Evolutionary conservation across 2,329 filamentous ascomycete genomes (phyloP).

Genomic region (Fusarium citri): DNA sequence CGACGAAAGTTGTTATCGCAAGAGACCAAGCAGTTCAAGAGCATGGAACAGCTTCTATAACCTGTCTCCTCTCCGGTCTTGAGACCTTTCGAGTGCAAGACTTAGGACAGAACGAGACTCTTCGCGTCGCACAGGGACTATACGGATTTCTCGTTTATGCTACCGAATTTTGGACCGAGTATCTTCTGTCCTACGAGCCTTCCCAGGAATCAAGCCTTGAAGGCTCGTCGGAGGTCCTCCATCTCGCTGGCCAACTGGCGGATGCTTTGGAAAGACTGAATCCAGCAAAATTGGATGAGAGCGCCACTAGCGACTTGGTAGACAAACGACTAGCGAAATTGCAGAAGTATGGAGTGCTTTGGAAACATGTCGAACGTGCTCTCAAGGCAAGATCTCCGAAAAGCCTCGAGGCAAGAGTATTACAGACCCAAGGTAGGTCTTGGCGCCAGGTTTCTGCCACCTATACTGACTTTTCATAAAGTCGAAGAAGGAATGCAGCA

Average conservation of each 20-base stretch:
- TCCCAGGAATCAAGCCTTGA: accelerated
- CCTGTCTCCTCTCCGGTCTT: conserved; percentile 25
- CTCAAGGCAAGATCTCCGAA: conserved; percentile 8
- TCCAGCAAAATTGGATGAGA: accelerated
- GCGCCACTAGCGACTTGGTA: accelerated
- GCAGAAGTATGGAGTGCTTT: background rate
- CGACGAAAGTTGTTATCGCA: background rate
- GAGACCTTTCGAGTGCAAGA: background rate
- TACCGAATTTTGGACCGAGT: conserved; percentile 28
- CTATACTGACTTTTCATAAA: background rate
- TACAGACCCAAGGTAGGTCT: background rate
- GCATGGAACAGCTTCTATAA: background rate
- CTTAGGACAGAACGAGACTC: background rate
- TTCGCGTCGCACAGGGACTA: conserved; percentile 9
- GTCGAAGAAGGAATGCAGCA: background rate
- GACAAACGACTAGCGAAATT: conserved; percentile 4
- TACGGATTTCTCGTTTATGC: conserved; percentile 31
- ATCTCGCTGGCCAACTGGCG: conserved; percentile 3
- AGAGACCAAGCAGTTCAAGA: conserved; percentile 1
- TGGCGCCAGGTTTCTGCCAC: accelerated
- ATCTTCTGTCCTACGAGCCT: background rate
- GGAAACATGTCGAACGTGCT: background rate
- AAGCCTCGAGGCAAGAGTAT: background rate
- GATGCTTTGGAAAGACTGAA: background rate
- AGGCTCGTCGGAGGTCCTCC: background rate